Conservation (phyloP, 2,329 filamentous ascomycete species). For the Phaeosphaeria sp. region DNA sequence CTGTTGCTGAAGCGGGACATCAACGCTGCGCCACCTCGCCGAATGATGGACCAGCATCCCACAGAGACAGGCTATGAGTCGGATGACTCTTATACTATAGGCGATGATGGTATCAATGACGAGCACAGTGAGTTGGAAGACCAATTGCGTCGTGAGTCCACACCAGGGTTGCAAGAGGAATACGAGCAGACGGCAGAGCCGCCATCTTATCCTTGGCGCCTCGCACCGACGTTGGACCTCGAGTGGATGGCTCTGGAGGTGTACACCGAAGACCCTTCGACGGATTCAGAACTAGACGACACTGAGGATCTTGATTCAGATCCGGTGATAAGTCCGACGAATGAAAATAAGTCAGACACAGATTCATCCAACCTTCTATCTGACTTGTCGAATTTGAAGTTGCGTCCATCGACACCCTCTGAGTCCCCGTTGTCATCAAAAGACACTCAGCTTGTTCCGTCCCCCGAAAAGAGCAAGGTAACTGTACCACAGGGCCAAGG, state of each 20-base stretch:
- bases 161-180: slow-evolving; percentile 19
- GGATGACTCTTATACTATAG: slow-evolving; percentile 49
- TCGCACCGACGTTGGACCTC: slow-evolving; percentile 79
- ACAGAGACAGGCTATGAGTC: slow-evolving; percentile 37
- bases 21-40: slow-evolving; percentile 66
- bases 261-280: slow-evolving; percentile 68
- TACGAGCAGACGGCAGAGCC: slow-evolving; percentile 19
- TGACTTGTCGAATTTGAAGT: slow-evolving; percentile 56
- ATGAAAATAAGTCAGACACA: slow-evolving; percentile 30
- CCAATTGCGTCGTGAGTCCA: slow-evolving; percentile 53
- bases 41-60: slow-evolving; percentile 58
- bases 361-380: slow-evolving; percentile 51
- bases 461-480: slow-evolving; percentile 27
- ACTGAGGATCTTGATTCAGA: slow-evolving; percentile 29
- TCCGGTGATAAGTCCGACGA: slow-evolving; percentile 21
- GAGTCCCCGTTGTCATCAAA: slow-evolving; percentile 14
- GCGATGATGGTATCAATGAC: slow-evolving; percentile 32
- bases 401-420: slow-evolving; percentile 40
- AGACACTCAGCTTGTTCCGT: slow-evolving; percentile 37
- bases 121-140: slow-evolving; percentile 55
- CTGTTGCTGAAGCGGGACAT: slow-evolving; percentile 76
- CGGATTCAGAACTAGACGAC: slow-evolving; percentile 60
- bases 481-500: slow-evolving; percentile 12
- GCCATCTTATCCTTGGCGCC: slow-evolving; percentile 57
- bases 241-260: slow-evolving; percentile 95